Conservation (phyloP, 2,329 filamentous ascomycete species). For the Aspergillus hiratsukae region DNA sequence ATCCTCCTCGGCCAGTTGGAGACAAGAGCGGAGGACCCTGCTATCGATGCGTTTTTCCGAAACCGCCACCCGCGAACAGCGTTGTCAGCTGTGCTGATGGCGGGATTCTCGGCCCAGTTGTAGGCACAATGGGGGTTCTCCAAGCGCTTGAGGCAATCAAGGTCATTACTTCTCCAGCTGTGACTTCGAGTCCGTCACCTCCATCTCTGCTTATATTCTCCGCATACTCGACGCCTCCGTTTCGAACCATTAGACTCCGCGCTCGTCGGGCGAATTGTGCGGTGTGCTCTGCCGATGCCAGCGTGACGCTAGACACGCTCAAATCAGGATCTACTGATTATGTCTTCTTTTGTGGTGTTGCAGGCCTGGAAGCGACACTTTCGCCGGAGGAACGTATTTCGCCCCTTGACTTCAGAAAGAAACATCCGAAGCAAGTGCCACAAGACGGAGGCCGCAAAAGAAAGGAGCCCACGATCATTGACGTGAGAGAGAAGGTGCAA, state of each 20-base stretch:
- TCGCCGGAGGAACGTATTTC: slow-evolving; percentile 63
- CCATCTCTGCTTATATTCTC: slow-evolving; percentile 42
- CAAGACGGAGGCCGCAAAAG: slow-evolving; percentile 5
- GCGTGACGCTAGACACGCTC: slow-evolving; percentile 61
- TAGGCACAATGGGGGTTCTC: slow-evolving; percentile 87
- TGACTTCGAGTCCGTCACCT: slow-evolving; percentile 18
- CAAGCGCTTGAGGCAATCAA: slow-evolving; percentile 89
- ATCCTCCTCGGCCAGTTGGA: slow-evolving; percentile 62
- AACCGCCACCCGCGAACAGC: slow-evolving; percentile 75
- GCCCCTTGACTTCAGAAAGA: slow-evolving; percentile 53
- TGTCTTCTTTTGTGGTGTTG: slow-evolving; percentile 74
- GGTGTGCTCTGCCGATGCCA: slow-evolving; percentile 64
- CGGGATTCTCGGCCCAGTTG: slow-evolving; percentile 85
- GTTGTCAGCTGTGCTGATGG: slow-evolving; percentile 88
- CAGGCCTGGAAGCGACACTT: slow-evolving; percentile 54
- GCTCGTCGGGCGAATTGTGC: slow-evolving; percentile 66
- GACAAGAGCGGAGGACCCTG: slow-evolving; percentile 67
- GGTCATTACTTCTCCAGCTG: slow-evolving; percentile 53
- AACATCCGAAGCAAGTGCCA: slow-evolving; percentile 3
- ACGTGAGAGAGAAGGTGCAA: slow-evolving; percentile 80
- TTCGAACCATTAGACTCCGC: slow-evolving; percentile 72
- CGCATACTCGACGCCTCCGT: slow-evolving; percentile 46
- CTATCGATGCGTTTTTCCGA: slow-evolving; percentile 89
- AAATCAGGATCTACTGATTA: slow-evolving; percentile 70
- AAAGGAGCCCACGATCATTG: slow-evolving; percentile 60